Evolutionary conservation across 176 grass and related monocot species (phyloP), one percentile per base, ranked within the genome.

Genomic region (Carex pumila): DNA sequence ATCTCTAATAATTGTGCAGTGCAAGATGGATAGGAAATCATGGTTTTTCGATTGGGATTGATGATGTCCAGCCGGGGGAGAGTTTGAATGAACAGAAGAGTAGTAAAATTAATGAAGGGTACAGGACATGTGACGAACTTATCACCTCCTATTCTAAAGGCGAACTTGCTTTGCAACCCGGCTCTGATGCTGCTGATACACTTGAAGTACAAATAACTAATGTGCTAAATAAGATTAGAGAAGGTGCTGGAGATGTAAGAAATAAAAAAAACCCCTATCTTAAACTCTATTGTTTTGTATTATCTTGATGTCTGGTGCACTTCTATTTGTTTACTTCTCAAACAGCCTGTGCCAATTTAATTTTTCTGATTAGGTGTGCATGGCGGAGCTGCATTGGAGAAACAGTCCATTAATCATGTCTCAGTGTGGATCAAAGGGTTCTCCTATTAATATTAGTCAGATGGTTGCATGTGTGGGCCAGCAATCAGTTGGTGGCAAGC

Each of bases 351-450:
- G 71, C 62, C 41, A 34, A 74, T 53, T 56, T 39, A 79, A 43
- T 62, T 61, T 72, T 87, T 53, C 76, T 82, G 87, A 81, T 81
- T 86, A 98, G 95, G 82, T 93, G 49, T 98, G 95, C 81, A 92
- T 91, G 92, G 63, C 74, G 81, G 88, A 90, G 61, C 92, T 98
- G 60, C 90, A 92, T 80, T 98, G 95, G 95, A 87, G 95, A 84
- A 98, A 94, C 88, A 98, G 95, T 64, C 95, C 95, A 67, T 80
- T 98, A 85, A 98, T 98, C 65, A 98, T 98, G 95, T 94, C 95
- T 67, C 92, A 98, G 41, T 98, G 95, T 90, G 95, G 95, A 82
- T 94, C 95, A 67, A 98, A 98, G 87, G 95, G 95, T 94, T 98
- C 95, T 89, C 86, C 89, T 79, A 94, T 94, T 83, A 98, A 98